Conservation (phyloP, 305 asterid genomes). For the Ilex paraguariensis region DNA sequence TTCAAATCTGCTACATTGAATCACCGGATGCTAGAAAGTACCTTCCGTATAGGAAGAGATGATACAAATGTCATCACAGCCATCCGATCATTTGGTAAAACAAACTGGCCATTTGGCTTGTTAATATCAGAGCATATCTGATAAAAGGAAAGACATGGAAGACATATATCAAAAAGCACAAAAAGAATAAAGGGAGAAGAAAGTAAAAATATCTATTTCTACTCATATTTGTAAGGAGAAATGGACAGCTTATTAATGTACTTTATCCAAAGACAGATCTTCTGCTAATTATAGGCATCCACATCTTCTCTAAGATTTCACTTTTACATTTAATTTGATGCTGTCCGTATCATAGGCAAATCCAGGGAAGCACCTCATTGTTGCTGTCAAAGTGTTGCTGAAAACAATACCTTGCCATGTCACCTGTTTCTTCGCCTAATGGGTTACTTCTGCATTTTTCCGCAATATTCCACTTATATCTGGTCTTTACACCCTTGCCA, state of each 20-base stretch:
- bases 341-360: too few relatives aligned
- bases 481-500: too few relatives aligned
- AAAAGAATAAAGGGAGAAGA: not conserved
- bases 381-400: slow-evolving; percentile 1
- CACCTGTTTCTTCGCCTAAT: too few relatives aligned
- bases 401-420: not conserved
- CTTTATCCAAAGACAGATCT: too few relatives aligned
- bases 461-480: too few relatives aligned
- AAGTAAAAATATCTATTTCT: too few relatives aligned
- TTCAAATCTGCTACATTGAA: not conserved
- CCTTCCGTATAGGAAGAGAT: slow-evolving; percentile 94
- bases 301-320: too few relatives aligned
- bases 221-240: too few relatives aligned
- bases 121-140: slow-evolving; percentile 96
- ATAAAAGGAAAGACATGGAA: slow-evolving; percentile 14
- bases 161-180: slow-evolving; percentile 1
- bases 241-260: too few relatives aligned
- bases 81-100: slow-evolving; percentile 71
- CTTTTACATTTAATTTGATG: too few relatives aligned
- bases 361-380: not conserved
- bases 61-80: slow-evolving; percentile 90
- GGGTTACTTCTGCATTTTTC: too few relatives aligned
- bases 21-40: slow-evolving; percentile 16
- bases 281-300: too few relatives aligned
- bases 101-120: slow-evolving; percentile 94